Evolutionary conservation across 2,329 filamentous ascomycete species (phyloP).

Genomic region (Colletotrichum sp.): DNA sequence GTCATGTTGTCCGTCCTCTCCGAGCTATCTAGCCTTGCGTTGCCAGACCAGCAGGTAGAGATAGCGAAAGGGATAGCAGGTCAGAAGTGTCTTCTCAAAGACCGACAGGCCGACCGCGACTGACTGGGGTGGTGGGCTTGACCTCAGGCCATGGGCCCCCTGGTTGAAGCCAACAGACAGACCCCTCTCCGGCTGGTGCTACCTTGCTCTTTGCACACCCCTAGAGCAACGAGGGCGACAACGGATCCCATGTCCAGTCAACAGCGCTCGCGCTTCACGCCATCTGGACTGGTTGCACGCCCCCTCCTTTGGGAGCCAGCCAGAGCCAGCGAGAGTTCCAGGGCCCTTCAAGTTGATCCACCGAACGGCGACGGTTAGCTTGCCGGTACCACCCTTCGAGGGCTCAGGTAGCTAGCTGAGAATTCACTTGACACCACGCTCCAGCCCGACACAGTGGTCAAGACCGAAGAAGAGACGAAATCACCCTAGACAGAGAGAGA

Average conservation of each 20-base stretch:
- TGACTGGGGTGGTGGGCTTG: conserved; percentile 10
- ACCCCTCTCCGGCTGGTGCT: conserved; percentile 27
- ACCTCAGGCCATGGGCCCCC: conserved; percentile 17
- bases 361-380: conserved; percentile 20
- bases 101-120: conserved; percentile 18
- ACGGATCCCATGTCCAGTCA: conserved; percentile 4
- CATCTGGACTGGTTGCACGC: neutral
- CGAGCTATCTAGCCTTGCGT: neutral
- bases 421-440: neutral
- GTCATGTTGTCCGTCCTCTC: neutral
- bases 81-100: conserved; percentile 2
- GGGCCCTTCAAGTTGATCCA: conserved; percentile 8
- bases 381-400: conserved; percentile 12
- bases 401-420: conserved; percentile 14
- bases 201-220: conserved; percentile 35
- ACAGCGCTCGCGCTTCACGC: neutral
- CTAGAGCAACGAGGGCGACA: neutral
- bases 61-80: neutral
- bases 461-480: conserved; percentile 21
- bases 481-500: neutral
- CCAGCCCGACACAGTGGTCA: conserved; percentile 16
- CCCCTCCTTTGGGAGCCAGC: neutral
- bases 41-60: neutral
- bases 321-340: neutral
- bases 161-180: conserved; percentile 12